Evolutionary conservation across 495 filamentous ascomycete species (phyloP), one percentile per base, ranked within the genome.

Genomic region (Tetracladium marchalianum): DNA sequence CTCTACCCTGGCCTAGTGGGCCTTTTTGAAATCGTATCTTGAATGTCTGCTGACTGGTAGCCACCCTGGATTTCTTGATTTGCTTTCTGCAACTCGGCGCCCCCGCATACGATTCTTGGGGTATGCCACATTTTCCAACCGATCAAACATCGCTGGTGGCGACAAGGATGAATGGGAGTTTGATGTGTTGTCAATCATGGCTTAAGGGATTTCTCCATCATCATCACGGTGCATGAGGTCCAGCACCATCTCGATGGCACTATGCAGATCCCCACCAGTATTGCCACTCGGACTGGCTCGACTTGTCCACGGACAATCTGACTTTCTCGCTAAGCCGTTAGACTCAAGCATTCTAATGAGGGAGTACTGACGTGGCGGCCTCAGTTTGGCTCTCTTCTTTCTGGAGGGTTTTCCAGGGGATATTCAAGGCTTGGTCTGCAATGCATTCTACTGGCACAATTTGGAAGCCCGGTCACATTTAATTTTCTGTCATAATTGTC

Each of bases 211-310:
- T 47, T 44, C 45, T n/a, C 24, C 31, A 31, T 16, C 39, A 39
- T 13, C 37, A 58, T 58, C 55, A 52, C 46, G 35, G 44, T 54
- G 55, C 55, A 58, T 58, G 44, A 39, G 18, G 12, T 33, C 44
- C 47, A 48, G 39, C 50, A 53, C 31, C 31, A 47, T 15, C 15
- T 22, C 37, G 35, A 54, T 35, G 17, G 46, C 31, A 39, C 39
- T 51, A 16, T 52, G 55, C 51, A 51, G 48, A 58, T 58, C 55
- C 44, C 39, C 35, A 48, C 35, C 31, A 24, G 37, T 33, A 45
- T 54, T 32, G 48, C 55, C 51, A 49, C 51, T 47, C 40, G 22
- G 22, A 44, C 27, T 31, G 35, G 39, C 35, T 35, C 32, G 17
- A 9, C 15, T 43, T 18, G 24, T 47, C 24, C 31, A 31, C 15